Conservation (phyloP, 2,329 filamentous ascomycete species). For the Metarhizium brunneum region DNA sequence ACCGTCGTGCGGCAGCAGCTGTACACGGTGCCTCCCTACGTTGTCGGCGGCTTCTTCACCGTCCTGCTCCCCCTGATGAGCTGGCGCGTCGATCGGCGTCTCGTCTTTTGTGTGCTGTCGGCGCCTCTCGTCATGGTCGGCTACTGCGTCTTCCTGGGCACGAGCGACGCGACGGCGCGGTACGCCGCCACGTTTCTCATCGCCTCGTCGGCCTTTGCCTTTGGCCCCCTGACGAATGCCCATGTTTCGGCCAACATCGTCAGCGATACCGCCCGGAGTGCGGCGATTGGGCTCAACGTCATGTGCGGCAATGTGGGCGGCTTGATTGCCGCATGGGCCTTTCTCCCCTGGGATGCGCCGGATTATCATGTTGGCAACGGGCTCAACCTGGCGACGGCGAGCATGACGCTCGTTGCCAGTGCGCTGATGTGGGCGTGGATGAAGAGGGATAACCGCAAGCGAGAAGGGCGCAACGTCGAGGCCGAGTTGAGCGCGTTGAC, state of each 20-base stretch:
- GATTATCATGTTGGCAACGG: slow-evolving; percentile 65
- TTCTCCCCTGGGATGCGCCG: slow-evolving; percentile 52
- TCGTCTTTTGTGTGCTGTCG: slow-evolving; percentile 49
- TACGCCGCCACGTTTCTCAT: slow-evolving; percentile 67
- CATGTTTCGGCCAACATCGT: slow-evolving; percentile 63
- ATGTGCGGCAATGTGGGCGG: slow-evolving; percentile 68
- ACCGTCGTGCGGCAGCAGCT: slow-evolving; percentile 55
- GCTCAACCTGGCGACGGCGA: slow-evolving; percentile 52
- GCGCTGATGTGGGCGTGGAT: slow-evolving; percentile 48
- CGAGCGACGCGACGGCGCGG: slow-evolving; percentile 41
- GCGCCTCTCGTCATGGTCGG: slow-evolving; percentile 59
- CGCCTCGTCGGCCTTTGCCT: slow-evolving; percentile 51
- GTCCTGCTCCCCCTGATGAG: slow-evolving; percentile 51
- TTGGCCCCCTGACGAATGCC: slow-evolving; percentile 57
- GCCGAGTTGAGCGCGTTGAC: no score
- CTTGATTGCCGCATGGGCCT: slow-evolving; percentile 56
- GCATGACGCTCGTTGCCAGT: slow-evolving; percentile 40
- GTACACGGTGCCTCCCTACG: slow-evolving; percentile 61
- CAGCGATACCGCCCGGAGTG: slow-evolving; percentile 58
- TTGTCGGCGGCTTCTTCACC: slow-evolving; percentile 59
- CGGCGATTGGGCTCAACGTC: slow-evolving; percentile 55
- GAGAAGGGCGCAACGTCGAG: slow-evolving; percentile 13
- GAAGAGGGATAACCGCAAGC: slow-evolving; percentile 45
- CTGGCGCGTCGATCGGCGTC: slow-evolving; percentile 50
- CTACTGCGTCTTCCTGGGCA: slow-evolving; percentile 59